Percentiles rank a stretch among this genome's conserved stretches.
These are phyloP conservation scores for Mycena venus DNA, from an alignment of 768 basidiomycete species.

Conservation along the genomic window DNA sequence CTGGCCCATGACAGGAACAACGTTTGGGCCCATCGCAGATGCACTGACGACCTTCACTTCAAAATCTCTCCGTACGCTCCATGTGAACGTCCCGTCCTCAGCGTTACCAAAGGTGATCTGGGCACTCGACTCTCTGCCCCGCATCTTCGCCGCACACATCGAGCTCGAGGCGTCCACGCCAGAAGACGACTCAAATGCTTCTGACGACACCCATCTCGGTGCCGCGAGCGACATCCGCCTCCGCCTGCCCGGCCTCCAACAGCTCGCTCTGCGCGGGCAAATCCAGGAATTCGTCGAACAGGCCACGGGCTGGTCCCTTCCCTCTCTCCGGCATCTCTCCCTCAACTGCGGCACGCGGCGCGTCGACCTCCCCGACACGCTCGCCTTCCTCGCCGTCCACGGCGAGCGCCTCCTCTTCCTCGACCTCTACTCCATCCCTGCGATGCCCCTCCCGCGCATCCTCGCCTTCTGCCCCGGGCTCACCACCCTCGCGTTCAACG, in stretches of 20 bases:
- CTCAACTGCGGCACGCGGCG: slow-evolving; percentile 64
- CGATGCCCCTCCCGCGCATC: slow-evolving; percentile 68
- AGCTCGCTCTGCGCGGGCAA: slow-evolving; percentile 73
- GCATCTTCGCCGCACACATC: slow-evolving; percentile 69
- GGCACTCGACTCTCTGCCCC: slow-evolving; percentile 74
- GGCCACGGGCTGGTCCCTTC: slow-evolving; percentile 75
- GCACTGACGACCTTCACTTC: slow-evolving; percentile 66
- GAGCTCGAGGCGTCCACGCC: slow-evolving; percentile 55
- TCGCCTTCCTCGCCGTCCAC: slow-evolving; percentile 71
- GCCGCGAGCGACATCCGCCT: slow-evolving; percentile 71
- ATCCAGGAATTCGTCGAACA: slow-evolving; percentile 79
- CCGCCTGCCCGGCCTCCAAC: slow-evolving; percentile 66
- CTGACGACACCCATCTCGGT: slow-evolving; percentile 68
- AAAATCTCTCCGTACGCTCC: slow-evolving; percentile 69
- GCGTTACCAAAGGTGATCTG: slow-evolving; percentile 77
- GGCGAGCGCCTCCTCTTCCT: slow-evolving; percentile 72
- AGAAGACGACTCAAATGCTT: slow-evolving; percentile 49
- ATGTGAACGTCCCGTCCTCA: slow-evolving; percentile 69
- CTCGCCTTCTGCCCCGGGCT: slow-evolving; percentile 76
- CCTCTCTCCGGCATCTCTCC: slow-evolving; percentile 68
- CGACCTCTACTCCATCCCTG: slow-evolving; percentile 72
- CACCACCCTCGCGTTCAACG: slow-evolving; percentile 77
- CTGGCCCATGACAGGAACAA: slow-evolving; percentile 65
- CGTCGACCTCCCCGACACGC: slow-evolving; percentile 68
- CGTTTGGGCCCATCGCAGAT: slow-evolving; percentile 76